phyloP scores from a whole-genome alignment of 2,329 filamentous ascomycete genomes.

The Colletotrichum aenigma region DNA sequence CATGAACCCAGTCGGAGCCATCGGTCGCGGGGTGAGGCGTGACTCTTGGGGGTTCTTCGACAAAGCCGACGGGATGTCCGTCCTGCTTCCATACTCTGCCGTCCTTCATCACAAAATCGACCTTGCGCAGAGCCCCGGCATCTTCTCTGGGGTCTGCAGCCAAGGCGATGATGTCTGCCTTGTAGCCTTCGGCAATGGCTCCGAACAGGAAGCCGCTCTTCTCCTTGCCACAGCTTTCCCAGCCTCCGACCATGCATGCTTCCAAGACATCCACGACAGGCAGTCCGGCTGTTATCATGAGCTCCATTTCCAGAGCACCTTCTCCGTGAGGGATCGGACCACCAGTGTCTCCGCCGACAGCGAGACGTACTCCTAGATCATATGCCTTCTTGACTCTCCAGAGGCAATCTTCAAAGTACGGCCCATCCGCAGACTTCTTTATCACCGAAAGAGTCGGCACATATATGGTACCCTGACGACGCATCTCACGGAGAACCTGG shows the following conservation, averaged over 20 bases:
- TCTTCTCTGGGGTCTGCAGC: conserved; percentile 47
- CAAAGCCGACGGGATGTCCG: conserved; percentile 21
- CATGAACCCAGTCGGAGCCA: conserved; percentile 18
- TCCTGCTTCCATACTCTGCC: conserved; percentile 51
- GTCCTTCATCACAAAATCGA: conserved; percentile 64
- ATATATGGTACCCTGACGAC: conserved; percentile 47
- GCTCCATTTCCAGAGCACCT: conserved; percentile 56
- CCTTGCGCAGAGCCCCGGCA: conserved; percentile 44
- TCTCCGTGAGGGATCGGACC: conserved; percentile 58
- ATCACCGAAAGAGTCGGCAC: conserved; percentile 56
- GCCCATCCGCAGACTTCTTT: neutral
- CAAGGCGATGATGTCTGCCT: conserved; percentile 57
- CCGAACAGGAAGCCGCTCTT: conserved; percentile 57
- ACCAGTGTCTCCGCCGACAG: conserved; percentile 59
- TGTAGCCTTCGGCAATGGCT: conserved; percentile 50
- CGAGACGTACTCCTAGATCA: conserved; percentile 52
- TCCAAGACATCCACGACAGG: conserved; percentile 53
- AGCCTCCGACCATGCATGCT: conserved; percentile 55
- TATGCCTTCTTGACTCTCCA: conserved; percentile 46
- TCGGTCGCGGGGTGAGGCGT: neutral
- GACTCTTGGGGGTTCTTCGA: neutral
- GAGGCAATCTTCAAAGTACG: conserved; percentile 27
- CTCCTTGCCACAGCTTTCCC: conserved; percentile 59
- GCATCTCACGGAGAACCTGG: conserved; percentile 48
- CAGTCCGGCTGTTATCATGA: conserved; percentile 56